Percentiles rank a stretch among this genome's conserved stretches.
Conservation (phyloP, 768 basidiomycete species). For the Russula dissimulans region DNA sequence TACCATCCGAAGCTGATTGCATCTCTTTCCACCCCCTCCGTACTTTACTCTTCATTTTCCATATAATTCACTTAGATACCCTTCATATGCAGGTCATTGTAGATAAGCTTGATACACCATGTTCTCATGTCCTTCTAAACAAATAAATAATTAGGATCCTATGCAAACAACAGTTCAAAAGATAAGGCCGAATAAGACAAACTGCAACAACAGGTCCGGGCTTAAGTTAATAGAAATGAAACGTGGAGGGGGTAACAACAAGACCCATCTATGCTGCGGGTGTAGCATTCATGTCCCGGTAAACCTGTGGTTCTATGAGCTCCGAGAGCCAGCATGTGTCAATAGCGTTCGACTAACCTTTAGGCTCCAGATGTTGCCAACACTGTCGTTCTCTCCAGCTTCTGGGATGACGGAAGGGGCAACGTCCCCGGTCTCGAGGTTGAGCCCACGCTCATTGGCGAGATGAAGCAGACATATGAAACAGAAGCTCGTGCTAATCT, state of each 20-base stretch:
- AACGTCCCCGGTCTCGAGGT: constrained; percentile 48
- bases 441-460: constrained; percentile 93
- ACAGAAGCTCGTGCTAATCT: constrained; percentile 98
- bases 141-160: not conserved
- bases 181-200: not conserved
- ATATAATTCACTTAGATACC: not conserved
- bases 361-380: constrained; percentile 68
- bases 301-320: constrained; percentile 30
- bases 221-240: not conserved
- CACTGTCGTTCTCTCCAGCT: constrained; percentile 33
- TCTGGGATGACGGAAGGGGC: constrained; percentile 30
- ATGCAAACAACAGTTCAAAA: not conserved
- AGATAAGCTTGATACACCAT: constrained; percentile 7
- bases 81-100: constrained; percentile 1
- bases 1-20: not conserved
- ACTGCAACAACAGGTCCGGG: not conserved
- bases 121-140: not conserved
- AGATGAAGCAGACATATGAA: constrained; percentile 96
- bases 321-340: not conserved
- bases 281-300: constrained; percentile 32
- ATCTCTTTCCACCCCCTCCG: not conserved
- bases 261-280: constrained; percentile 22
- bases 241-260: not conserved
- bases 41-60: not conserved
- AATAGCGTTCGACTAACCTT: constrained; percentile 39